Evolutionary conservation across 805 yeast species (phyloP).

Genomic region (Yarrowia porcina): DNA sequence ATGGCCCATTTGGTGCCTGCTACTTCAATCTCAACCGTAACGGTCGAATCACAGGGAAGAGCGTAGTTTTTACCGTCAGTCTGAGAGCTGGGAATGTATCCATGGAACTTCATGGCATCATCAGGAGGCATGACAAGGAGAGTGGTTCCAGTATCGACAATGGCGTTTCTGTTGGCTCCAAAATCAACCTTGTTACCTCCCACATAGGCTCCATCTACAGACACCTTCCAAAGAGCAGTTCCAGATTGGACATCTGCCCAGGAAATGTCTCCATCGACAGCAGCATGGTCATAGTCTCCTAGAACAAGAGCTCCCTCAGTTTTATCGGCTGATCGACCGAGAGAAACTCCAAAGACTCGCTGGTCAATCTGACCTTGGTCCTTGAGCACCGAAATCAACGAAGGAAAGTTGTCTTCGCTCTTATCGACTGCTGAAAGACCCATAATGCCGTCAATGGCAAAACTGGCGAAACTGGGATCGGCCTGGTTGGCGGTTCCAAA

Average conservation of each 20-base stretch:
- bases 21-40: slow-evolving; percentile 44
- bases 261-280: slow-evolving; percentile 44
- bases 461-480: slow-evolving; percentile 52
- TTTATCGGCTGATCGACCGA: slow-evolving; percentile 40
- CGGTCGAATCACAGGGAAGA: slow-evolving; percentile 52
- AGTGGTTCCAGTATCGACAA: slow-evolving; percentile 67
- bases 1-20: slow-evolving; percentile 48
- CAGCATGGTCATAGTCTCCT: slow-evolving; percentile 42
- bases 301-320: slow-evolving; percentile 45
- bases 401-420: slow-evolving; percentile 36
- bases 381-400: slow-evolving; percentile 33
- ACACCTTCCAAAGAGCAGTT: slow-evolving; percentile 49
- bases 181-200: slow-evolving; percentile 40
- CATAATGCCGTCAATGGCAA: slow-evolving; percentile 56
- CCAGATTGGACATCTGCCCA: slow-evolving; percentile 40
- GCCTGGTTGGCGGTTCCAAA: slow-evolving; percentile 55
- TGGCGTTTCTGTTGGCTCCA: slow-evolving; percentile 38
- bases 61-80: slow-evolving; percentile 66
- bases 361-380: slow-evolving; percentile 32
- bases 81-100: slow-evolving; percentile 48
- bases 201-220: slow-evolving; percentile 42
- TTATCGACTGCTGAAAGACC: slow-evolving; percentile 54
- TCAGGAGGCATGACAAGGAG: slow-evolving; percentile 52
- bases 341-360: slow-evolving; percentile 46
- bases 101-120: slow-evolving; percentile 55